These are phyloP conservation scores for Botrytis galanthina DNA, from an alignment of 2,329 filamentous ascomycete species.

Conservation along the genomic window DNA sequence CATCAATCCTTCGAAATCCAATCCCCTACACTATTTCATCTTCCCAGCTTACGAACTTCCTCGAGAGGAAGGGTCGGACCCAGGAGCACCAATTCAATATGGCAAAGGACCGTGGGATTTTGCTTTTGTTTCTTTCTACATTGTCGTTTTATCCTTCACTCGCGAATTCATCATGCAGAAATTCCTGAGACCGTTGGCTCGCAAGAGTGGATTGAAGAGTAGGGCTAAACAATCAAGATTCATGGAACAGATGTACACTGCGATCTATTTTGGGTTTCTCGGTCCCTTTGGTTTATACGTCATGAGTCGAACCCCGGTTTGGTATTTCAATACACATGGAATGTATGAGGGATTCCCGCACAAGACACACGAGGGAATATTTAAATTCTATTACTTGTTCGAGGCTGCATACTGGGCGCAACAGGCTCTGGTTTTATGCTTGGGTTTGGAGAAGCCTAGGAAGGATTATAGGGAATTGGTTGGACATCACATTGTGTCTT, in stretches of 20 bases:
- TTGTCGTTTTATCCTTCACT: slow-evolving; percentile 82
- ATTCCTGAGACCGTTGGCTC: slow-evolving; percentile 73
- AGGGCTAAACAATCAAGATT: slow-evolving; percentile 82
- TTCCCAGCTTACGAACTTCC: slow-evolving; percentile 85
- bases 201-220: slow-evolving; percentile 64
- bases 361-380: slow-evolving; percentile 69
- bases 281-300: slow-evolving; percentile 84
- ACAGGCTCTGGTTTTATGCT: slow-evolving; percentile 83
- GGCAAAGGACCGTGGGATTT: slow-evolving; percentile 84
- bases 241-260: slow-evolving; percentile 95
- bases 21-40: slow-evolving; percentile 76
- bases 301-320: slow-evolving; percentile 84
- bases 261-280: slow-evolving; percentile 80
- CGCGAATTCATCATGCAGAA: slow-evolving; percentile 96
- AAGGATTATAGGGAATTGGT: slow-evolving; percentile 96
- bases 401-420: slow-evolving; percentile 94
- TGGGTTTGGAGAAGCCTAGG: slow-evolving; percentile 86
- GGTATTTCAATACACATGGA: slow-evolving; percentile 89
- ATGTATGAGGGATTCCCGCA: slow-evolving; percentile 93
- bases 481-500: slow-evolving; percentile 83
- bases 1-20: slow-evolving; percentile 71
- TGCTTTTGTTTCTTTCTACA: slow-evolving; percentile 86
- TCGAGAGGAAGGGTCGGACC: slow-evolving; percentile 40
- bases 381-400: slow-evolving; percentile 95
- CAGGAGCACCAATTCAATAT: slow-evolving; percentile 61